Conservation (phyloP, 2,329 filamentous ascomycete genomes). For the Periconia digitata region DNA sequence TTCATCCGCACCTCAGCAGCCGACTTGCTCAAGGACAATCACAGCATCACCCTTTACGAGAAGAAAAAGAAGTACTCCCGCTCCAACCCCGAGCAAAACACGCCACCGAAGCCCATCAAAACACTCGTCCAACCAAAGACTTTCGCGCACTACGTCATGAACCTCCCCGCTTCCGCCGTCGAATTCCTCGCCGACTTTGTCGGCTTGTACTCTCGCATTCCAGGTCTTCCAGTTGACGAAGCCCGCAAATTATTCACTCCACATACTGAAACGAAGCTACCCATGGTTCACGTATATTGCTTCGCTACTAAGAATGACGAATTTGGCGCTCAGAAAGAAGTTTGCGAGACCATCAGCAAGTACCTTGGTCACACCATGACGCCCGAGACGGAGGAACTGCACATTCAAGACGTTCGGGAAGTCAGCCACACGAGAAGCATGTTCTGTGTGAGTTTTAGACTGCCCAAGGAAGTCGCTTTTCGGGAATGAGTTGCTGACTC, state of each 20-base stretch:
- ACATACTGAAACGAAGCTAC: slow-evolving; percentile 61
- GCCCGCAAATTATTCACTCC: slow-evolving; percentile 35
- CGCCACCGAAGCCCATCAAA: slow-evolving; percentile 37
- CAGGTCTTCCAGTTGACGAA: slow-evolving; percentile 21
- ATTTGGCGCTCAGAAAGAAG: slow-evolving; percentile 58
- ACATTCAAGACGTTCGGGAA: slow-evolving; percentile 70
- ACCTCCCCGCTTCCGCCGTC: slow-evolving; percentile 86
- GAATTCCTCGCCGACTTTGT: slow-evolving; percentile 78
- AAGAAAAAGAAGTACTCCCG: slow-evolving; percentile 30
- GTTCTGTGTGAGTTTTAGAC: slow-evolving; percentile 91
- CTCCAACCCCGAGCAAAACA: slow-evolving; percentile 18
- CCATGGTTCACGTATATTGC: slow-evolving; percentile 91
- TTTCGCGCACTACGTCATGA: slow-evolving; percentile 97
- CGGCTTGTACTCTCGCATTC: slow-evolving; percentile 72
- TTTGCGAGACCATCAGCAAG: slow-evolving; percentile 67
- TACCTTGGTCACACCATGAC: slow-evolving; percentile 63
- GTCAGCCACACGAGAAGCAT: slow-evolving; percentile 94
- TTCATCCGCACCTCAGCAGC: slow-evolving; percentile 77
- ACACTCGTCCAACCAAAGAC: slow-evolving; percentile 63
- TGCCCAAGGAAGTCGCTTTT: slow-evolving; percentile 84
- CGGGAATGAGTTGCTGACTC: slow-evolving; percentile 41
- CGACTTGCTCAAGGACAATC: slow-evolving; percentile 55
- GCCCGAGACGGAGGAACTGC: slow-evolving; percentile 58
- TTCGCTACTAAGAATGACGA: slow-evolving; percentile 83
- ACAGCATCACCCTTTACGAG: slow-evolving; percentile 48